Conservation (phyloP, 495 filamentous ascomycete species). For the Choiromyces venosus region DNA sequence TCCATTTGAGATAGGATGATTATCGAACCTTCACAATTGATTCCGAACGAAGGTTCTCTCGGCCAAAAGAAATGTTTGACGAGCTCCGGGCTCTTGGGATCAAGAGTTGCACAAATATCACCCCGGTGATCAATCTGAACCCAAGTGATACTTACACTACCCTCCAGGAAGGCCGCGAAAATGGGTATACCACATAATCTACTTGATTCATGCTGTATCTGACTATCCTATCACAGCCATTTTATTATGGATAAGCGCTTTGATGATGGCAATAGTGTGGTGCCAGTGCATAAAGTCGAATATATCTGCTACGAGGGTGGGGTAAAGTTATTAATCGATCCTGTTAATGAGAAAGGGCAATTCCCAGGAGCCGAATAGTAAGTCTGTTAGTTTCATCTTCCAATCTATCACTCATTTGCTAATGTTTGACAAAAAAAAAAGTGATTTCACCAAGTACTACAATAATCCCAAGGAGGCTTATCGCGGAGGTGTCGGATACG, state of each 20-base stretch:
- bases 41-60: slow-evolving; percentile 21
- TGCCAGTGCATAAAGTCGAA: slow-evolving; percentile 18
- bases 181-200: slow-evolving; percentile 8
- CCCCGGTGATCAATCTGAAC: slow-evolving; percentile 24
- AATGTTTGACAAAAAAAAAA: too few species aligned
- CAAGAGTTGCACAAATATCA: slow-evolving; percentile 39
- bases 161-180: slow-evolving; percentile 13
- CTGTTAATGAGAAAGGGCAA: slow-evolving; percentile 21
- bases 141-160: slow-evolving; percentile 23
- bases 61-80: slow-evolving; percentile 28
- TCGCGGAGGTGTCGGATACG: slow-evolving; percentile 36
- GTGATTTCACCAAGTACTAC: slow-evolving; percentile 47
- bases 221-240: slow-evolving; percentile 6
- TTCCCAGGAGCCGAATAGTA: slow-evolving; percentile 27
- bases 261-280: slow-evolving; percentile 18
- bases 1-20: slow-evolving; percentile 15
- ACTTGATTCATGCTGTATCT: background rate
- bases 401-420: background rate
- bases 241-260: slow-evolving; percentile 28
- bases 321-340: slow-evolving; percentile 15
- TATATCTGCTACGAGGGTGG: slow-evolving; percentile 28
- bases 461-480: slow-evolving; percentile 18
- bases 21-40: slow-evolving; percentile 39
- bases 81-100: slow-evolving; percentile 28
- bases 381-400: background rate